Base-by-base conservation (phyloP, 129 eudicot genomes). In the Flaveria trinervia region DNA sequence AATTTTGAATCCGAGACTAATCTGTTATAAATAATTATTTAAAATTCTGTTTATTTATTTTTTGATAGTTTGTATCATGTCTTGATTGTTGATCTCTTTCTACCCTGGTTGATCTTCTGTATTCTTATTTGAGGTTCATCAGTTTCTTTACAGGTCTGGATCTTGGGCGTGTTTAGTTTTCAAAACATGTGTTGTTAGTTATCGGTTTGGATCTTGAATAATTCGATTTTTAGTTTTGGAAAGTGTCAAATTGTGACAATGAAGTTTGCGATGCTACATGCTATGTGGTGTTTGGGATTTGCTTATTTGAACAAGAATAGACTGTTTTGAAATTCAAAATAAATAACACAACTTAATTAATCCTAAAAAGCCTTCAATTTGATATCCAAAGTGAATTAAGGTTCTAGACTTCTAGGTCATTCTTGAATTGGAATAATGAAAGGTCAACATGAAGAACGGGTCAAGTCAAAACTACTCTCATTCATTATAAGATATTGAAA, bases 1-100 rank as follows among this genome's bases (percentile, higher is more conserved):
- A 85, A 82, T 85, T 85, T 83, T 87, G 87, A 80, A 79, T 80
- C 68, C 46, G 77, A 79, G 90, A 85, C 89, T 88, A 74, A 83
- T 86, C 50, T 77, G 73, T 82, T 82, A 80, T 82, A 49, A 71
- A 77, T 84, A 74, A 82, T 83, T 83, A 77, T 80, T 62, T 45
- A 68, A 68, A 69, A 66, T 76, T 77, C 22, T 78, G 75, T 72
- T 68, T 72, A 73, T 49, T 45, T 79, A 59, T 80, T 45, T 26
- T 72, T 69, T 54, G 52, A 69, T 30, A 52, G 33, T 59, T 68
- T 80, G 79, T 77, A 67, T 74, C 71, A 49, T 79, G 51, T 60
- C 64, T 43, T 46, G 71, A 33, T 33, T 33, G 39, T 33, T 36
- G 7, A 36, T 36, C 41, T 36, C 6, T 36, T 36, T 36, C 41